Base-by-base conservation (phyloP, 2,329 filamentous ascomycete genomes). In the Curvularia sp. region DNA sequence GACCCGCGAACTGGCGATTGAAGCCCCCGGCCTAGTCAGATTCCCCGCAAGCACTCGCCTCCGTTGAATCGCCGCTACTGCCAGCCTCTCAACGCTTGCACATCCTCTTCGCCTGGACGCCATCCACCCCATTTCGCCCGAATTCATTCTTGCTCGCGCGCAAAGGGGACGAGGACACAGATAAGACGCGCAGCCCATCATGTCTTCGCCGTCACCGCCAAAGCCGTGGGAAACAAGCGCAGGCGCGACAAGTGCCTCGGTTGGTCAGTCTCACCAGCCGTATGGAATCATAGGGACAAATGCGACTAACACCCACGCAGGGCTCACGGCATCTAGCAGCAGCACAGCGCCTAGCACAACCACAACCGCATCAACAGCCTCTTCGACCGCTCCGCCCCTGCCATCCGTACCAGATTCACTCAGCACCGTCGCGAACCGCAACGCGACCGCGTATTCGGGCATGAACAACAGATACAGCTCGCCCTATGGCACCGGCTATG, bases 201-300 rank as follows among this genome's bases (percentile, higher is more conserved):
- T 87, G 84, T 84, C 85, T 71, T 81, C 84, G 66, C 81, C 82
- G 65, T 97, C 94, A 78, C 95, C 95, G 75, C 95, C 95, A 55
- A 99, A 99, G 81, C 95, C 95, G 47, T 99, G 95, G 95, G 95
- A 99, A 81, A 87, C 89, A 78, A 85, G 89, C 66, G 90, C 89
- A 79, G 85, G 86, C 62, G 83, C 78, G 57, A 77, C 75, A 39
- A 76, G 74, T 66, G 72, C 74, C 66, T 76, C 74, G 64, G 75
- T 76, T 62, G 75, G 75, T 77, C 47, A 67, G 74, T 74, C 53
- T 31, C 57, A 50, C 55, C 60, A 44, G 48, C 57, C 49, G 53
- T 42, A 53, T 56, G 49, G 33, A 55, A 61, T 55, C 49, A 61
- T 57, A 54, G 63, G 60, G 53, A 55, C 49, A 41, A 51, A 47